Base-by-base conservation (phyloP, 2,329 filamentous ascomycete species). In the Helotiales sp. region DNA sequence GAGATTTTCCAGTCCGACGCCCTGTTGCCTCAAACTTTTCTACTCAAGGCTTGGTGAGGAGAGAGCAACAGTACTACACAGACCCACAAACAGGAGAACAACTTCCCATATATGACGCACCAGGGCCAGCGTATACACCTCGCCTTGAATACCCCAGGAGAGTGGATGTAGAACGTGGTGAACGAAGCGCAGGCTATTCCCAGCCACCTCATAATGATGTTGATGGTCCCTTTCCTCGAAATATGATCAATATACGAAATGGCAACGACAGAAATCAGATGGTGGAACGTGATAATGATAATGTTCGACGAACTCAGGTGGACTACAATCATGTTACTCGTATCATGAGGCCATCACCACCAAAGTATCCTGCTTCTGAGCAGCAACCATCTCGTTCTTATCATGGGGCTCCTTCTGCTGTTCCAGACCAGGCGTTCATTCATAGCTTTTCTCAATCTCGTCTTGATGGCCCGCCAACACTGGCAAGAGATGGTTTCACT, bases 381-480 rank as follows among this genome's bases (percentile, higher is more conserved):
- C 52, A 47, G 53, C 61, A 61, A 56, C 24, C 58, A 58, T 64
- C 63, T 64, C 63, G 61, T 66, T 57, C 65, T 38, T 57, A 62
- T 64, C 58, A 63, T 57, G 54, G 55, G 51, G 57, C 49, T 58
- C 54, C 54, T 62, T 55, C 59, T 57, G 52, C 24, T 54, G 56
- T 58, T 51, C 47, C 56, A 59, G 65, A 70, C 58, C 62, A 64
- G 54, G 56, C 55, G 61, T 61, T 68, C 51, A 59, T 67, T 66
- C 60, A 69, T 55, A 62, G 57, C 62, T 66, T 67, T 58, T 69
- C 67, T 66, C 66, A 71, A 55, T 67, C 67, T 67, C 61, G 61
- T 42, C 58, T 66, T 65, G 64, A 66, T 54, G 51, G 58, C 22
- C 52, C 59, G 15, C 42, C 57, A 24, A 56, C 58, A 31, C 60